phyloP scores from a whole-genome alignment of 495 filamentous ascomycete species.

The Aspergillus cavernicola region DNA sequence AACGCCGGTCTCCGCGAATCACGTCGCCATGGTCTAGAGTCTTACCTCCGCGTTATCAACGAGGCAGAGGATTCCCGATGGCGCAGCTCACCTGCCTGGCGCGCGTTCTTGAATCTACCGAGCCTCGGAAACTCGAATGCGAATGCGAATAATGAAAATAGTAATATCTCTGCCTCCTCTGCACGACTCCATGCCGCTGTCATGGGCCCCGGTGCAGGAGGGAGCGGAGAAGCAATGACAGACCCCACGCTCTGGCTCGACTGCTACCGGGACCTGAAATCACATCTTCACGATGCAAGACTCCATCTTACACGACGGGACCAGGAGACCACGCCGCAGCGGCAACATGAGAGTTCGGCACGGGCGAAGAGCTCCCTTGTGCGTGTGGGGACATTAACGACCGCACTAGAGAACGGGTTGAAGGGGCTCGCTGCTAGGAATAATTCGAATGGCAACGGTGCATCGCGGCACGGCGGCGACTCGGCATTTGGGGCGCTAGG shows the following conservation, averaged over 20 bases:
- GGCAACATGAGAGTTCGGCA: slow-evolving; percentile 73
- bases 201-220: slow-evolving; percentile 43
- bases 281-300: slow-evolving; percentile 75
- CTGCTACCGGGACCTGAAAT: slow-evolving; percentile 76
- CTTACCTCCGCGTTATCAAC: slow-evolving; percentile 80
- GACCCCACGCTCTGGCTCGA: slow-evolving; percentile 88
- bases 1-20: slow-evolving; percentile 76
- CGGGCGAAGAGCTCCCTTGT: slow-evolving; percentile 79
- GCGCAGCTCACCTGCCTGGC: slow-evolving; percentile 81
- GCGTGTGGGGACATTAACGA: slow-evolving; percentile 64
- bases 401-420: slow-evolving; percentile 68
- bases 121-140: slow-evolving; percentile 19
- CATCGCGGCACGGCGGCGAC: background rate
- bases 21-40: slow-evolving; percentile 70
- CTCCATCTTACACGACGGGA: slow-evolving; percentile 72
- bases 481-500: slow-evolving; percentile 49
- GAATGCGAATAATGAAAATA: slow-evolving; percentile 23
- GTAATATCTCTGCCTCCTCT: slow-evolving; percentile 35
- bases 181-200: slow-evolving; percentile 40
- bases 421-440: slow-evolving; percentile 37
- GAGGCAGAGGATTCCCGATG: slow-evolving; percentile 71
- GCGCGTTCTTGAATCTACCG: slow-evolving; percentile 82
- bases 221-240: slow-evolving; percentile 47
- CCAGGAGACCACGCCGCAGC: slow-evolving; percentile 60
- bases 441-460: background rate